Percentiles rank a stretch among this genome's conserved stretches.
phyloP scores from a whole-genome alignment of 2,329 filamentous ascomycete species.

The Tricladium varicosporioides region DNA sequence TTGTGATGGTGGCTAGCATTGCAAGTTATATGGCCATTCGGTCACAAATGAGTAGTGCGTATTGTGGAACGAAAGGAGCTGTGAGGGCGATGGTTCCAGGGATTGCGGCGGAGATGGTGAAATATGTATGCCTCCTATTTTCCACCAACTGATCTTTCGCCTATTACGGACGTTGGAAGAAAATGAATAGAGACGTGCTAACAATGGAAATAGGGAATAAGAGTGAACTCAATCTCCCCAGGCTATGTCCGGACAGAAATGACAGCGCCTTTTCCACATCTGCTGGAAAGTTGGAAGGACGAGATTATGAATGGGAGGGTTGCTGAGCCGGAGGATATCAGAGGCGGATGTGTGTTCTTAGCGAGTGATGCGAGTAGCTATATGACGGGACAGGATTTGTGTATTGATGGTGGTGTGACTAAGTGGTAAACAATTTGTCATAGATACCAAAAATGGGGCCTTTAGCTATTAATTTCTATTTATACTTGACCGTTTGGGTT shows the following conservation, averaged over 20 bases:
- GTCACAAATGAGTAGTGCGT: conserved; percentile 46
- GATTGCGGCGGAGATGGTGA: conserved; percentile 44
- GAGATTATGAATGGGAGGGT: conserved; percentile 36
- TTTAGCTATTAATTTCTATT: no score
- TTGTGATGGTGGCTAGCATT: conserved; percentile 53
- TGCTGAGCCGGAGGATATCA: conserved; percentile 35
- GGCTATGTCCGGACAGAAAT: conserved; percentile 32
- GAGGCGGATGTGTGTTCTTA: conserved; percentile 48
- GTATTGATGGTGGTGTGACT: conserved; percentile 27
- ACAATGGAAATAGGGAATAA: no score
- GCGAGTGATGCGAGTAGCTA: conserved; percentile 61
- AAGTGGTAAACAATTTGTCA: conserved; percentile 16
- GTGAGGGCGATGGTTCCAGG: conserved; percentile 46
- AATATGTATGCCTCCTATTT: conserved; percentile 27
- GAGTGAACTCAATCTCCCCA: conserved; percentile 36
- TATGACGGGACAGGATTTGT: conserved; percentile 47
- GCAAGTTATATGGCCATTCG: conserved; percentile 50
- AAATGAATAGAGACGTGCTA: no score
- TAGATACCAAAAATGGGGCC: no score
- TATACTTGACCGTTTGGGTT: no score
- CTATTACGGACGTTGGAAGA: no score
- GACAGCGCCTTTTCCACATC: conserved; percentile 24
- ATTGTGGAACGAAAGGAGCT: conserved; percentile 47
- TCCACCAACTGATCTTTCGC: conserved; percentile 36
- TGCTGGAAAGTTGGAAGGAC: conserved; percentile 36